Percentiles rank a stretch among this genome's conserved stretches.
Conservation (phyloP, 2,329 filamentous ascomycete genomes). For the Podosphaera fusca region DNA sequence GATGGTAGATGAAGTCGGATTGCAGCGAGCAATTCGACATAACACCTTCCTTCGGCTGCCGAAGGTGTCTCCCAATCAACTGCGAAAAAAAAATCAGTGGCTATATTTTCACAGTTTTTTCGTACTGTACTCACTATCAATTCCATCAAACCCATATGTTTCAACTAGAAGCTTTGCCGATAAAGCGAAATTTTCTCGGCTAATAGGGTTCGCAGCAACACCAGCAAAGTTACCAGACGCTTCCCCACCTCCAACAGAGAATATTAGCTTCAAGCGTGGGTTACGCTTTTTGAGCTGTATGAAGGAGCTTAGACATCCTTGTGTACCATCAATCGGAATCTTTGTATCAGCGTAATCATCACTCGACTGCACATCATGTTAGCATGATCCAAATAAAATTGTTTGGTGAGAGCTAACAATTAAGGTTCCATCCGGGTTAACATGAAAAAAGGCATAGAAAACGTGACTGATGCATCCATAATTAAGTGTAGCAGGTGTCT, state of each 20-base stretch:
- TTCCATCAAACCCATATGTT: conserved; percentile 46
- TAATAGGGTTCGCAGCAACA: conserved; percentile 36
- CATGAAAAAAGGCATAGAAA: conserved; percentile 63
- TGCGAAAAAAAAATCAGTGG: conserved; percentile 15
- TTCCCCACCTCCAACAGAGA: conserved; percentile 50
- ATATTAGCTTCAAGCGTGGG: conserved; percentile 46
- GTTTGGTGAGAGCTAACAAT: conserved; percentile 31
- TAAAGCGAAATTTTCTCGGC: conserved; percentile 45
- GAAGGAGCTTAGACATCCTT: conserved; percentile 50
- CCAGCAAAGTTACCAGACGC: conserved; percentile 43
- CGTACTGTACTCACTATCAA: conserved; percentile 38
- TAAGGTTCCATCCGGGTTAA: conserved; percentile 47
- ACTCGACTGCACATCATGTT: conserved; percentile 31
- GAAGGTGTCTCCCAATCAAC: conserved; percentile 65
- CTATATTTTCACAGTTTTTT: not conserved
- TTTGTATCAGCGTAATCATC: conserved; percentile 58
- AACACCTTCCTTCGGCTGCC: conserved; percentile 39
- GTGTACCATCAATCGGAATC: conserved; percentile 47
- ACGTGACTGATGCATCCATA: conserved; percentile 58
- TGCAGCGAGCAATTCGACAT: conserved; percentile 41
- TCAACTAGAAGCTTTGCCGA: conserved; percentile 45
- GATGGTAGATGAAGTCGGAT: conserved; percentile 44
- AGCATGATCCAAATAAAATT: conserved; percentile 1
- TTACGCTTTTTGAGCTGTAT: conserved; percentile 49
- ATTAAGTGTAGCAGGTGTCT: conserved; percentile 51